These are phyloP conservation scores for Oryza glaberrima DNA, from an alignment of 176 grass and related monocot species.

Conservation along the genomic window DNA sequence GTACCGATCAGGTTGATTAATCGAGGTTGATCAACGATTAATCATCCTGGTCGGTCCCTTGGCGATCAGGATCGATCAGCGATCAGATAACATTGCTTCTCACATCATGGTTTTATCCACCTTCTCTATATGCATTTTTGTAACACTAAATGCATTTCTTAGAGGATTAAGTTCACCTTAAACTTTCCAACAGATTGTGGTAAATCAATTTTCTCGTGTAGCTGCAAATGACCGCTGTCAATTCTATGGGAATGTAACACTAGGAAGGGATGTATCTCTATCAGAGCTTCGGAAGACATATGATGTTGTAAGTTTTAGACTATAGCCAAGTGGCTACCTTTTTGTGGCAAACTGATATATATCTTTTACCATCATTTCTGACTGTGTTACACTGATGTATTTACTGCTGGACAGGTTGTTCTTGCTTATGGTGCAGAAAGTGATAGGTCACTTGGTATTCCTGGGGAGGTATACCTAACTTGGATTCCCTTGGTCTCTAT, in stretches of 20 bases:
- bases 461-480: slow-evolving; percentile 67
- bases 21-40: too few species aligned
- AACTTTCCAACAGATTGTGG: slow-evolving; percentile 84
- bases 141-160: neutral
- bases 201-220: slow-evolving; percentile 97
- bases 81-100: too few species aligned
- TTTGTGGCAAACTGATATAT: neutral
- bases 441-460: slow-evolving; percentile 80
- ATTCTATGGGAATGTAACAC: slow-evolving; percentile 85
- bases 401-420: slow-evolving; percentile 64
- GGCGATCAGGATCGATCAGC: too few species aligned
- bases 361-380: neutral
- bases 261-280: slow-evolving; percentile 73
- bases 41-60: too few species aligned
- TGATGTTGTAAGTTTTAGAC: slow-evolving; percentile 68
- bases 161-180: slow-evolving; percentile 36
- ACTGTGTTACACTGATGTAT: slow-evolving; percentile 2
- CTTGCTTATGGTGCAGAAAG: slow-evolving; percentile 99
- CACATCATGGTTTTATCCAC: slow-evolving; percentile 4
- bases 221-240: slow-evolving; percentile 68
- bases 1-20: too few species aligned
- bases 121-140: slow-evolving; percentile 1
- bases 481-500: slow-evolving; percentile 14
- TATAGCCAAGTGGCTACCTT: neutral
- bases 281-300: slow-evolving; percentile 69